Evolutionary conservation across 2,329 filamentous ascomycete species (phyloP).

Genomic region (Diaporthe aspalathi): DNA sequence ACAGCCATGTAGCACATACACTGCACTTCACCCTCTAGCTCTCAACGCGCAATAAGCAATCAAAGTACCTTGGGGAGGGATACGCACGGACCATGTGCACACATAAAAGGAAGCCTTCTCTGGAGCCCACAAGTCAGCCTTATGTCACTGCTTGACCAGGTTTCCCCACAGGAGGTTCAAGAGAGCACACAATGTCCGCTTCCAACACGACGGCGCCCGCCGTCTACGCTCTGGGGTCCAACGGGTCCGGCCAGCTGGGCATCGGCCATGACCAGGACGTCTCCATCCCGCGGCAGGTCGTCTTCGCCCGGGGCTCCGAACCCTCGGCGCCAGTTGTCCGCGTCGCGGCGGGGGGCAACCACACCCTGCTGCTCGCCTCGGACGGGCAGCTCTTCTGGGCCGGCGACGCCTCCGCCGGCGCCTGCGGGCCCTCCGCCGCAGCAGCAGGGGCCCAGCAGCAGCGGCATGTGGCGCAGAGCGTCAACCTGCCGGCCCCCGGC

Average conservation of each 20-base stretch:
- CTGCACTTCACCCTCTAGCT: no score
- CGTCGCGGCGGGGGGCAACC: slow-evolving; percentile 80
- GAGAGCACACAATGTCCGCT: not conserved
- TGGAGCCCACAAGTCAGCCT: not conserved
- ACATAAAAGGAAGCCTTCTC: not conserved
- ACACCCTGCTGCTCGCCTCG: slow-evolving; percentile 78
- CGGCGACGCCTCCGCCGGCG: slow-evolving; percentile 68
- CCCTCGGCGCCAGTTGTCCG: slow-evolving; percentile 51
- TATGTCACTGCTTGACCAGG: not conserved
- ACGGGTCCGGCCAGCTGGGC: slow-evolving; percentile 80
- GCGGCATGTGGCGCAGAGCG: slow-evolving; percentile 13
- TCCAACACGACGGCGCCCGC: slow-evolving; percentile 59
- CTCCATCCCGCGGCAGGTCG: slow-evolving; percentile 70
- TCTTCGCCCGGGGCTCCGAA: slow-evolving; percentile 61
- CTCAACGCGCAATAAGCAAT: no score
- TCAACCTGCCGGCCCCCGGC: not conserved
- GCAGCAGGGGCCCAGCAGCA: not conserved
- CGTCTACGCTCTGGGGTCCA: slow-evolving; percentile 79
- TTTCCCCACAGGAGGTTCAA: not conserved
- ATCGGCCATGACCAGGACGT: slow-evolving; percentile 79
- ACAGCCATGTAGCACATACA: no score
- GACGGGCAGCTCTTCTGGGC: slow-evolving; percentile 71
- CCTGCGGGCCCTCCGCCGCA: slow-evolving; percentile 58
- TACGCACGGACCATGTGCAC: not conserved
- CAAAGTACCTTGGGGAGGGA: not conserved